A percentile compares a stretch with the other conserved stretches of the same genome.
Conservation (phyloP, 2,329 filamentous ascomycete species). For the Harringtonia aguacate region DNA sequence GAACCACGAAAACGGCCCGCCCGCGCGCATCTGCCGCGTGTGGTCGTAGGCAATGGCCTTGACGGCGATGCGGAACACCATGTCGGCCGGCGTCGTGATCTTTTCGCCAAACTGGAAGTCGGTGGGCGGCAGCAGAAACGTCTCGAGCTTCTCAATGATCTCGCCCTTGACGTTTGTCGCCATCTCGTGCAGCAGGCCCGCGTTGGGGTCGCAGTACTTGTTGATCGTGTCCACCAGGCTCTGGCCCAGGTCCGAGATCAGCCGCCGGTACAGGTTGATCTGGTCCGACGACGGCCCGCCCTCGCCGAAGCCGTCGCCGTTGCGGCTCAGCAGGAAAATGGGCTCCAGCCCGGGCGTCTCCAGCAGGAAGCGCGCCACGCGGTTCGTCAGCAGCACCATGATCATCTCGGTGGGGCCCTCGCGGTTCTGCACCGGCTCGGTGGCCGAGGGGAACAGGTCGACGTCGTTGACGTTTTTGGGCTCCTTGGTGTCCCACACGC, state of each 20-base stretch:
- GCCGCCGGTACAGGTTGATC: conserved; percentile 29
- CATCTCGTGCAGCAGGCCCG: conserved; percentile 41
- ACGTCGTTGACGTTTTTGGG: conserved; percentile 49
- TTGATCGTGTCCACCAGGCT: conserved; percentile 34
- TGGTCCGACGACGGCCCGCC: conserved; percentile 18
- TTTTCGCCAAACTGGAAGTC: conserved; percentile 39
- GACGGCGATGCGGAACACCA: conserved; percentile 44
- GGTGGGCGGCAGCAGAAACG: conserved; percentile 34
- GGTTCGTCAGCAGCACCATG: conserved; percentile 39
- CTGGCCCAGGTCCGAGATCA: conserved; percentile 30
- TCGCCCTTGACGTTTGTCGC: conserved; percentile 35
- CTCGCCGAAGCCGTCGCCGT: conserved; percentile 20
- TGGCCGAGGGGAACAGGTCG: conserved; percentile 43
- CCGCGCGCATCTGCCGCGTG: conserved; percentile 29
- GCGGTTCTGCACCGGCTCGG: conserved; percentile 36
- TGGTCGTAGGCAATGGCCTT: conserved; percentile 36
- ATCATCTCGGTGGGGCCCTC: conserved; percentile 53
- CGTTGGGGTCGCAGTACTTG: conserved; percentile 38
- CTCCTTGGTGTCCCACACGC: conserved; percentile 44
- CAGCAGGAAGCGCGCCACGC: conserved; percentile 38
- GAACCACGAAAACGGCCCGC: conserved; percentile 44
- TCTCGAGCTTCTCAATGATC: conserved; percentile 36
- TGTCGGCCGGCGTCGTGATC: conserved; percentile 36
- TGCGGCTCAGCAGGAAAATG: conserved; percentile 35
- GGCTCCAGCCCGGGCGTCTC: conserved; percentile 37